Conservation (phyloP, 192 early-diverging fungal species). For the Gonapodya sp. region DNA sequence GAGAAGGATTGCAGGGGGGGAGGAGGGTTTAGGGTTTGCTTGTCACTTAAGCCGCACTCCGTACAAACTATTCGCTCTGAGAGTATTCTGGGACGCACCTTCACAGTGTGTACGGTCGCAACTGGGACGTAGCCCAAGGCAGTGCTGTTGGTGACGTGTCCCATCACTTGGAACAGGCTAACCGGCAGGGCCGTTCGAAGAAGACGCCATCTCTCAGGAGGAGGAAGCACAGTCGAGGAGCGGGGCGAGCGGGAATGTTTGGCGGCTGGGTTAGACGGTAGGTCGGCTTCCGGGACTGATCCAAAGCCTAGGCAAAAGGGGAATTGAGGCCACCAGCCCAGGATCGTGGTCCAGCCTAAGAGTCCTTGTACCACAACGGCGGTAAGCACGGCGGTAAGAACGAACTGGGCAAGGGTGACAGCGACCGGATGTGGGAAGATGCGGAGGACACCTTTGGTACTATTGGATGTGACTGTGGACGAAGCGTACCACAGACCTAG, state of each 20-base stretch:
- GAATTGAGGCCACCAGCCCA: background rate
- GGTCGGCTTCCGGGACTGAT: background rate
- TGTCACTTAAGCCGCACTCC: background rate
- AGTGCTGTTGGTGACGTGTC: slow-evolving; percentile 69
- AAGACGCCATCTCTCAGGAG: slow-evolving; percentile 18
- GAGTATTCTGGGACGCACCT: slow-evolving; percentile 34
- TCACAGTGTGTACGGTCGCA: slow-evolving; percentile 80
- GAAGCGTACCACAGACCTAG: slow-evolving; percentile 73
- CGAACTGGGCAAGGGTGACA: slow-evolving; percentile 75
- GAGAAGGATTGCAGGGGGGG: background rate
- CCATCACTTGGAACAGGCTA: slow-evolving; percentile 69
- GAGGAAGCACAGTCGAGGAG: background rate
- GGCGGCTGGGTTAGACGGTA: slow-evolving; percentile 25
- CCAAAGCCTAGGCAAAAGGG: background rate
- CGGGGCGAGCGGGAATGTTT: background rate
- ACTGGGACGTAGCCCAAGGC: slow-evolving; percentile 74
- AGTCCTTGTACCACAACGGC: slow-evolving; percentile 25
- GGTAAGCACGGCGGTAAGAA: slow-evolving; percentile 59
- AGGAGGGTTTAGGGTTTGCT: background rate
- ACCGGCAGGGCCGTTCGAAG: slow-evolving; percentile 58
- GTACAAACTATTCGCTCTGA: background rate
- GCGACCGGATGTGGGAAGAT: slow-evolving; percentile 72
- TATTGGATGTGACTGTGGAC: slow-evolving; percentile 76
- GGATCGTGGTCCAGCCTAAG: slow-evolving; percentile 39
- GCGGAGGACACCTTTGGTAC: slow-evolving; percentile 69